A percentile compares a stretch with the other conserved stretches of the same genome.
Conservation (phyloP, 306 rosid species). For the Mimosa pudica region DNA sequence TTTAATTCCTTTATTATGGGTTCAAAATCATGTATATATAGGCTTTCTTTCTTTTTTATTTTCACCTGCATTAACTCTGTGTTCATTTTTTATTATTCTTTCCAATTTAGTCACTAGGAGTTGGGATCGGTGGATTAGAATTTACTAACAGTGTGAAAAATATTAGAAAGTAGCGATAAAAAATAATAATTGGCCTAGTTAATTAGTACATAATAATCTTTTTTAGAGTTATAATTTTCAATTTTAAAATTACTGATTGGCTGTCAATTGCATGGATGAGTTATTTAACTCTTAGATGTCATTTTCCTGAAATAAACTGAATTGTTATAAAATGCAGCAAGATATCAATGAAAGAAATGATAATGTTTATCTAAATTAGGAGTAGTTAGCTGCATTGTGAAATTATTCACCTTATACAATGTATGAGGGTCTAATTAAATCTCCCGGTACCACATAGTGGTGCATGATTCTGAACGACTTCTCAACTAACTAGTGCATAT, state of each 20-base stretch:
- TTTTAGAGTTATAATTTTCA: background rate
- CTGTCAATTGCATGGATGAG: background rate
- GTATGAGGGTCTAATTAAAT: conserved; percentile 1
- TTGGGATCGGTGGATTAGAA: too few species aligned
- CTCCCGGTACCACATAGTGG: background rate
- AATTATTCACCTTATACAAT: conserved; percentile 25
- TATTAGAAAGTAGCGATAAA: background rate
- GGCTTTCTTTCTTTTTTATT: background rate
- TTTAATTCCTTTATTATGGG: background rate
- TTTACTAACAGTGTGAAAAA: too few species aligned
- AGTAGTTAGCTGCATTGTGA: background rate
- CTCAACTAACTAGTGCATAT: background rate
- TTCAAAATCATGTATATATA: background rate
- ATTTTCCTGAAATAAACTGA: background rate
- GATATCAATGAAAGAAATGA: background rate
- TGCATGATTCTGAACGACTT: conserved; percentile 11
- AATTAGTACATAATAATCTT: background rate
- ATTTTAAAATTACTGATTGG: background rate
- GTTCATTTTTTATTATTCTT: background rate
- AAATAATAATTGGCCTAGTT: background rate
- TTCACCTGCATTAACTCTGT: background rate
- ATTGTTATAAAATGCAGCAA: background rate
- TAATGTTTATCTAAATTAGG: background rate
- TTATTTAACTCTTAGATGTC: background rate
- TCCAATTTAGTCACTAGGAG: too few species aligned